Evolutionary conservation across 495 filamentous ascomycete genomes (phyloP), one percentile per base, ranked within the genome.

Genomic region (Chlorociboria aeruginascens): DNA sequence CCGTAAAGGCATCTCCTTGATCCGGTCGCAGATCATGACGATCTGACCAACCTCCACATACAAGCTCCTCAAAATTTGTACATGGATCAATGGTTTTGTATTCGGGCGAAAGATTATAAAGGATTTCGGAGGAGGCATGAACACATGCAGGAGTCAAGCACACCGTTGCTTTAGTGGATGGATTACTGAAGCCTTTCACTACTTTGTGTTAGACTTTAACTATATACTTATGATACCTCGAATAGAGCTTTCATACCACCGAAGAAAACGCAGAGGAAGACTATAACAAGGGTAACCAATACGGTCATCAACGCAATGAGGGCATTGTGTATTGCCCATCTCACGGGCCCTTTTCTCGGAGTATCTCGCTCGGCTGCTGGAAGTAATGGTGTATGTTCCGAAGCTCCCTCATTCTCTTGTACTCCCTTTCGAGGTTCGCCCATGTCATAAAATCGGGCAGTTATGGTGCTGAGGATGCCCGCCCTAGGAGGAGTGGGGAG

Each of bases 1-100:
- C 71, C 7, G 74, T 71, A 46, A 77, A 79, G 17, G 74, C 69
- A 36, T 72, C 70, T 12, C 77, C 73, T 51, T 79, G 78, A 57
- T 85, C 81, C 14, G 79, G 63, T 3, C 80, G 74, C 50, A 86
- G 74, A 55, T 83, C 81, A 64, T 84, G 75, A 30, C 70, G 72
- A 25, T 76, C 68, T 37, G 68, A 63, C 73, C 79, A 85, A 13
- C 82, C 82, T 43, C 76, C 79, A 56, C 83, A 88, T 32, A 83
- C 78, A 53, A 77, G 73, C 51, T 78, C 67, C 45, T 86, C 81
- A 48, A 86, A 86, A 43, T 84, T 56, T 36, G 67, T 76, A 52
- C 83, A 88, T 3, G 83, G 78, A 58, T 88, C 80, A 35, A 85
- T 63, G 0, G 76, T 52, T 46, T 71, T 60, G 54, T 79, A 76